Base-by-base conservation (phyloP, 2,329 filamentous ascomycete species). In the Dactylella cylindrospora region DNA sequence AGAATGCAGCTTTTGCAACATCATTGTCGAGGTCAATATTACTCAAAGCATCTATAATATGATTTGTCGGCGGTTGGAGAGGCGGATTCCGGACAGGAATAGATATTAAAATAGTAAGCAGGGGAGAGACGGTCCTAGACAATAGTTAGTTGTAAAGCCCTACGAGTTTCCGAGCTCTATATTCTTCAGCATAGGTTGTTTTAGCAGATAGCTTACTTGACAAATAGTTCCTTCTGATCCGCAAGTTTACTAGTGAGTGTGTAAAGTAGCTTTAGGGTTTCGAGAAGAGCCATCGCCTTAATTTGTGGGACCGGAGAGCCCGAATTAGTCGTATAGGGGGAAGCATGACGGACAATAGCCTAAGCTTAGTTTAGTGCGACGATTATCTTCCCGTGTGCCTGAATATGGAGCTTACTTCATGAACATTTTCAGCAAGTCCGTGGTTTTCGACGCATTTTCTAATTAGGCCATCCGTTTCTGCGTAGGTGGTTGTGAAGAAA, bases 261-360 rank as follows among this genome's bases (percentile, higher is more conserved):
- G 77, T 94, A 97, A 45, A 95, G 75, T 32, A 97, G 78, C 70
- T 95, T 96, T 43, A 93, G 76, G 0, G 86, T 91, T 72, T 97
- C 91, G 6, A 78, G 79, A 29, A 97, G 77, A 0, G 90, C 89
- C 81, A 91, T 83, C 57, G 86, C 83, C 66, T 86, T 83, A 79
- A 90, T 86, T 0, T 80, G 79, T 6, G 67, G 38, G n/a, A 67
- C 67, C 13, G 29, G 2, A 5, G 25, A 29, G 31, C 49, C 25
- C 13, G 53, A 29, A 9, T 66, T 66, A 8, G 68, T 70, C 19
- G 70, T 75, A 65, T 79, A 81, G 67, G 75, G 73, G 64, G 78
- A 80, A 4, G 81, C 81, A 73, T 96, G 90, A 3, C 84, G 82
- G 32, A 76, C 73, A 28, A 96, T 78, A 0, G 66, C 71, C 47